These are phyloP conservation scores for Mucor racemosus DNA, from an alignment of 371 early-diverging fungal genomes.

Conservation along the genomic window DNA sequence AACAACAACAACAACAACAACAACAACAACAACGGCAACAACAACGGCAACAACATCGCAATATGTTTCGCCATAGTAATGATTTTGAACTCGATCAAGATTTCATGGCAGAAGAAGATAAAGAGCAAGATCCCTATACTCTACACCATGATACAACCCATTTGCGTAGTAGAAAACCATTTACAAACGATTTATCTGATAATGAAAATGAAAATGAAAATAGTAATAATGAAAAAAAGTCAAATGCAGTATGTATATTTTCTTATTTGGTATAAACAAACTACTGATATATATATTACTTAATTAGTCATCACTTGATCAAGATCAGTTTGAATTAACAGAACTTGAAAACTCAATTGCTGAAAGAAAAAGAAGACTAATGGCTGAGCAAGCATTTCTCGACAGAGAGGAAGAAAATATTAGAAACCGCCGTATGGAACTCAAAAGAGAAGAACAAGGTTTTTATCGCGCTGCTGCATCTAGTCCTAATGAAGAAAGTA, in stretches of 20 bases:
- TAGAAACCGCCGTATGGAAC: conserved; percentile 22
- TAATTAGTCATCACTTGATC: background rate
- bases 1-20: too few relatives aligned
- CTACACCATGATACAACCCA: background rate
- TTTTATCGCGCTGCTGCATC: background rate
- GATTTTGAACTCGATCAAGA: conserved; percentile 15
- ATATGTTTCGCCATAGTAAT: conserved; percentile 1
- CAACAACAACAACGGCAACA: background rate
- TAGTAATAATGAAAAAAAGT: background rate
- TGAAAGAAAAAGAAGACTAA: conserved; percentile 25
- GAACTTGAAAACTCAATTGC: conserved; percentile 29
- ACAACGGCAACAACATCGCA: background rate
- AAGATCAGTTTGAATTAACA: conserved; percentile 29
- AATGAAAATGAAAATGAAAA: background rate
- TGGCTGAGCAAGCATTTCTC: conserved; percentile 30
- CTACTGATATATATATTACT: background rate
- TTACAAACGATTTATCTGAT: background rate
- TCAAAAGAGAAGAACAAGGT: conserved; percentile 14
- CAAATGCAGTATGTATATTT: background rate
- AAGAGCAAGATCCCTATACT: background rate
- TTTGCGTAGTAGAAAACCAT: background rate
- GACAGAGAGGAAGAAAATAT: conserved; percentile 30
- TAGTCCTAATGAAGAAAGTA: background rate
- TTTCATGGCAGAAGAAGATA: conserved; percentile 5
- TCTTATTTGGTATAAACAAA: background rate